Conservation (phyloP, 768 basidiomycete genomes). For the Collybia mongolica region DNA sequence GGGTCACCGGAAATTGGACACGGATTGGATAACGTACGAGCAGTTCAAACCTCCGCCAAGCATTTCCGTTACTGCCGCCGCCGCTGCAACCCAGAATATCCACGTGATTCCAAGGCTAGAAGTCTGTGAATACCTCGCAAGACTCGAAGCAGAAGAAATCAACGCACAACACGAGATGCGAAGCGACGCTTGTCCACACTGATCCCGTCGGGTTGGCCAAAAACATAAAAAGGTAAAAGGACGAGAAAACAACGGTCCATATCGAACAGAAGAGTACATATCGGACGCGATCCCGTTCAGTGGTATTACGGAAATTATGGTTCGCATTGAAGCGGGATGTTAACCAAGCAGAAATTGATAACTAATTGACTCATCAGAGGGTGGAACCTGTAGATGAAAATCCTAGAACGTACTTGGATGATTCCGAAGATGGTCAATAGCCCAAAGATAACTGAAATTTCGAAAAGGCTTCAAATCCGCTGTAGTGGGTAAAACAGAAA, state of each 20-base stretch:
- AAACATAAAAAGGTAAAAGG: constrained; percentile 55
- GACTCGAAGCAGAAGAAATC: not conserved
- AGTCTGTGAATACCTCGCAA: not conserved
- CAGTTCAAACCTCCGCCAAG: constrained; percentile 74
- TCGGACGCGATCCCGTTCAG: constrained; percentile 60
- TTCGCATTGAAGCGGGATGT: constrained; percentile 56
- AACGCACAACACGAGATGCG: constrained; percentile 65
- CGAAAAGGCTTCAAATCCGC: constrained; percentile 8
- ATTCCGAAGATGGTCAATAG: constrained; percentile 60
- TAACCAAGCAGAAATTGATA: constrained; percentile 74
- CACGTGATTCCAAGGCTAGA: constrained; percentile 67
- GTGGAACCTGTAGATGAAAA: no score
- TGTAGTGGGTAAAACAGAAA: not conserved
- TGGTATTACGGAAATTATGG: constrained; percentile 46
- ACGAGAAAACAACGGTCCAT: constrained; percentile 65
- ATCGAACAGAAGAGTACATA: constrained; percentile 69
- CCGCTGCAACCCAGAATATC: constrained; percentile 77
- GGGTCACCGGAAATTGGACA: not conserved
- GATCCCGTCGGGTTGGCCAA: constrained; percentile 44
- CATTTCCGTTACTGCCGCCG: constrained; percentile 64
- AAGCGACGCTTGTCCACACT: constrained; percentile 57
- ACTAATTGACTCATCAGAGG: constrained; percentile 32
- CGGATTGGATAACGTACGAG: constrained; percentile 36
- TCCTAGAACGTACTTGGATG: constrained; percentile 48
- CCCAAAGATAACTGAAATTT: constrained; percentile 44